Conservation (phyloP, 352 stramenopile species). For the Globisporangium canariense region DNA sequence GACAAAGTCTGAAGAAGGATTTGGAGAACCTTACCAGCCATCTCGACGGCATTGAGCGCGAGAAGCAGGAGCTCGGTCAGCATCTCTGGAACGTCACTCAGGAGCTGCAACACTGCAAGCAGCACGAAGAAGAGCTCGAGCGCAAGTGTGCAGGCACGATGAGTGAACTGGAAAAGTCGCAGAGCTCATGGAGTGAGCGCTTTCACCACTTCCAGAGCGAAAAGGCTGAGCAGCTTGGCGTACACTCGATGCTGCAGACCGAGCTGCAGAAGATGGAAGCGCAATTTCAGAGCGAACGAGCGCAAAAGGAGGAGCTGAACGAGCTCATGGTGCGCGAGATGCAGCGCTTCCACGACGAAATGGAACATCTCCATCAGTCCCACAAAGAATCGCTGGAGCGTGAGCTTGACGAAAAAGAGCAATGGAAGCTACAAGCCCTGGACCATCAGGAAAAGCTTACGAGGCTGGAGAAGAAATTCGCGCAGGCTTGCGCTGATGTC, state of each 20-base stretch:
- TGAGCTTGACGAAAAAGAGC: slow-evolving; percentile 18
- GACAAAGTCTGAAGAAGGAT: slow-evolving; percentile 6
- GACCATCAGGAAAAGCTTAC: slow-evolving; percentile 21
- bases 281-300: slow-evolving; percentile 34
- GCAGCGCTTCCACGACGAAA: slow-evolving; percentile 36
- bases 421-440: slow-evolving; percentile 21
- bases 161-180: slow-evolving; percentile 29
- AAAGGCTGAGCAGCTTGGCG: slow-evolving; percentile 30
- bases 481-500: slow-evolving; percentile 21
- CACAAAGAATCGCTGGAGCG: slow-evolving; percentile 27
- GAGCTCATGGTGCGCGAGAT: slow-evolving; percentile 47
- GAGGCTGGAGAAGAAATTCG: slow-evolving; percentile 17
- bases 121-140: slow-evolving; percentile 28
- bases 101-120: slow-evolving; percentile 35
- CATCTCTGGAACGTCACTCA: slow-evolving; percentile 62
- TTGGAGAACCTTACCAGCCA: slow-evolving; percentile 12
- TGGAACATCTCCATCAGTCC: slow-evolving; percentile 28
- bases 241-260: slow-evolving; percentile 33
- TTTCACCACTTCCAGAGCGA: slow-evolving; percentile 46
- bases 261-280: slow-evolving; percentile 31
- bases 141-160: slow-evolving; percentile 9
- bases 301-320: slow-evolving; percentile 74
- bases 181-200: slow-evolving; percentile 28
- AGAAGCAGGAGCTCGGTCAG: slow-evolving; percentile 59
- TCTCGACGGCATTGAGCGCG: slow-evolving; percentile 19